These are phyloP conservation scores for Periconia digitata DNA, from an alignment of 2,329 filamentous ascomycete species.

Conservation along the genomic window DNA sequence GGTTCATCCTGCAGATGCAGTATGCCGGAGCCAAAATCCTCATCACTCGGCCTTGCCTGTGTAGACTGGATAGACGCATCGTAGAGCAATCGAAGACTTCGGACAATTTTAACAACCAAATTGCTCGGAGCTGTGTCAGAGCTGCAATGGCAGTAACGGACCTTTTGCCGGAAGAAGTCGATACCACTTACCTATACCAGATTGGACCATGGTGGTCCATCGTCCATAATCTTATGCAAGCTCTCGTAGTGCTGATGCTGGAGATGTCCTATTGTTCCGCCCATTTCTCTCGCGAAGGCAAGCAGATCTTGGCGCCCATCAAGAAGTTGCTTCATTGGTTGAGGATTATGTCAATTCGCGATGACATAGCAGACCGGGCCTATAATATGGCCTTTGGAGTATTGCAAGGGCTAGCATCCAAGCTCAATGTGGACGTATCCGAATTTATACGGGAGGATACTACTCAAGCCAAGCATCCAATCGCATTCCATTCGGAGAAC, in stretches of 20 bases:
- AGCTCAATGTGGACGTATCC: conserved; percentile 3
- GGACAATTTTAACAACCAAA: conserved; percentile 33
- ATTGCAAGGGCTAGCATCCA: conserved; percentile 1
- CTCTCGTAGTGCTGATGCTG: conserved; percentile 39
- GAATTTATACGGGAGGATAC: conserved; percentile 2
- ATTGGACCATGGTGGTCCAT: conserved; percentile 46
- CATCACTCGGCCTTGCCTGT: too few relatives aligned
- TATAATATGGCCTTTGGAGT: conserved; percentile 12
- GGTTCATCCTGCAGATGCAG: conserved; percentile 23
- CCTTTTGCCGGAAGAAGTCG: conserved; percentile 33
- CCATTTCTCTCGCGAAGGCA: conserved; percentile 28
- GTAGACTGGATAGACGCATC: conserved; percentile 12
- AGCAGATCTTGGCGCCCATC: conserved; percentile 28
- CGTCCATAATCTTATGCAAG: conserved; percentile 45
- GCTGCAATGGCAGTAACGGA: conserved; percentile 36
- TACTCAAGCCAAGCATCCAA: background rate
- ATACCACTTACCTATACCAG: conserved; percentile 25
- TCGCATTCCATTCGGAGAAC: background rate
- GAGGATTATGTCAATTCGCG: conserved; percentile 28
- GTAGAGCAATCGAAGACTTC: conserved; percentile 24
- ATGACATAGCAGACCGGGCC: conserved; percentile 33
- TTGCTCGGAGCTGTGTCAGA: conserved; percentile 35
- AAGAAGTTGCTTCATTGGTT: conserved; percentile 41
- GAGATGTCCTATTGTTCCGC: conserved; percentile 36
- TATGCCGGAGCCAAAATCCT: conserved; percentile 38